Percentiles rank a stretch among this genome's conserved stretches.
phyloP scores from a whole-genome alignment of 371 early-diverging fungal genomes.

The Mortierella sp. region DNA sequence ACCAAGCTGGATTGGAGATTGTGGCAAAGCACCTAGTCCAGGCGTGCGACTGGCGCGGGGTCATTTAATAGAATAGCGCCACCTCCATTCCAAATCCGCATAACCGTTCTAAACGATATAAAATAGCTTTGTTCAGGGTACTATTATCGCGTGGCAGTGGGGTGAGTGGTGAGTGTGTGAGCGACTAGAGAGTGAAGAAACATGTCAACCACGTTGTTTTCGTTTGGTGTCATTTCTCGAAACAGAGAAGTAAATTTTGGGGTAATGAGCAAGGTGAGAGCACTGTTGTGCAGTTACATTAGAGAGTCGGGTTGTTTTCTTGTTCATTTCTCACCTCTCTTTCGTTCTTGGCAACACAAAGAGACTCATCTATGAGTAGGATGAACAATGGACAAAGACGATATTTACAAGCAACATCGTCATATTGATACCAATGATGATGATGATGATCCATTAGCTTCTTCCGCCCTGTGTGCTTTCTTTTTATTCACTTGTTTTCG shows the following conservation, averaged over 20 bases:
- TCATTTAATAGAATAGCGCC: not conserved
- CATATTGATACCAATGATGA: not conserved
- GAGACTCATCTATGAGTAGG: not conserved
- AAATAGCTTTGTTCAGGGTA: too few relatives aligned
- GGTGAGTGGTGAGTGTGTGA: too few relatives aligned
- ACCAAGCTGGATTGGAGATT: slow-evolving; percentile 78
- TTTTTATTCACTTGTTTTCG: not conserved
- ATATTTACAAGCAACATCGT: not conserved
- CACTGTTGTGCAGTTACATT: not conserved
- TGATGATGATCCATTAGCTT: too few relatives aligned
- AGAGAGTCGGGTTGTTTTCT: not conserved
- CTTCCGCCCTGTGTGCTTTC: too few relatives aligned
- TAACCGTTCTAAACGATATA: too few relatives aligned
- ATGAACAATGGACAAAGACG: not conserved
- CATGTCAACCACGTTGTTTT: not conserved
- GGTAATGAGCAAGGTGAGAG: not conserved
- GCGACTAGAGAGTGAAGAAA: not conserved
- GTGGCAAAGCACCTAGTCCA: slow-evolving; percentile 76
- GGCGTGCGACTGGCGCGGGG: slow-evolving; percentile 71
- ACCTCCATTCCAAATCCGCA: too few relatives aligned
- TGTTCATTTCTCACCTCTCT: too few relatives aligned
- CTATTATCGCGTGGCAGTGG: not conserved
- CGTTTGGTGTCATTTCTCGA: not conserved
- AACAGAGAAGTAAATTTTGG: not conserved
- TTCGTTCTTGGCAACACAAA: not conserved